Evolutionary conservation across 2,329 filamentous ascomycete species (phyloP).

Genomic region (Cladophialophora yegresii): DNA sequence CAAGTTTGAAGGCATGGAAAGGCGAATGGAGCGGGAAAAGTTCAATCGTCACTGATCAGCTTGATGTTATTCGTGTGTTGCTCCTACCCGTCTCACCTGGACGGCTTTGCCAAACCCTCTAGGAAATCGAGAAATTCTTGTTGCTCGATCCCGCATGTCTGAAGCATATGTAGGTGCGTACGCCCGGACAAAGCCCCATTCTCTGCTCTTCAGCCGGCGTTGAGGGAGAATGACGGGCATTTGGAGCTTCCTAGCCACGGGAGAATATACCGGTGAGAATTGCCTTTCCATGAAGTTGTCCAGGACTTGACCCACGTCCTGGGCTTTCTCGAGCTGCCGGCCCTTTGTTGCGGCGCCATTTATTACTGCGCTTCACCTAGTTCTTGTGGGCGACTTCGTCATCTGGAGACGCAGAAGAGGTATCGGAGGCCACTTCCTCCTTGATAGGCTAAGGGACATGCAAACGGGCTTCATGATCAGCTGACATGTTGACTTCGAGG

Average conservation of each 20-base stretch:
- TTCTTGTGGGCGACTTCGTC: slow-evolving; percentile 11
- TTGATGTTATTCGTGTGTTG: neutral
- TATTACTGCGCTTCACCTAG: slow-evolving; percentile 17
- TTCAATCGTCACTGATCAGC: slow-evolving; percentile 3
- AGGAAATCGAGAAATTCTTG: slow-evolving; percentile 52
- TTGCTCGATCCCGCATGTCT: slow-evolving; percentile 12
- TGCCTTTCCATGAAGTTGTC: slow-evolving; percentile 14
- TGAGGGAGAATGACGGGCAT: slow-evolving; percentile 55
- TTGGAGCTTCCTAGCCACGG: slow-evolving; percentile 9
- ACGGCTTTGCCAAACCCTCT: slow-evolving; percentile 45
- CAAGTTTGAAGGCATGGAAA: slow-evolving; percentile 28
- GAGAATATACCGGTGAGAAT: slow-evolving; percentile 31
- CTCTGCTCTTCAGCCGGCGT: slow-evolving; percentile 51
- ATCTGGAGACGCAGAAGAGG: slow-evolving; percentile 14
- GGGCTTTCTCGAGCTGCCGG: slow-evolving; percentile 8
- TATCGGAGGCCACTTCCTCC: slow-evolving; percentile 1
- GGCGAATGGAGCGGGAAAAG: neutral
- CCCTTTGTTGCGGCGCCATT: neutral
- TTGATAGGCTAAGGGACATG: neutral
- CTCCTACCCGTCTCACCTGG: slow-evolving; percentile 4
- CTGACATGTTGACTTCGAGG: slow-evolving; percentile 8
- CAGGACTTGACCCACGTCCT: slow-evolving; percentile 14
- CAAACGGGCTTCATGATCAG: slow-evolving; percentile 1
- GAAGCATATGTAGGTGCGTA: slow-evolving; percentile 55
- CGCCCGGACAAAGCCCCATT: slow-evolving; percentile 55